Percentiles rank a stretch among this genome's conserved stretches.
Conservation (phyloP, 441 rosid genomes). For the Omphalea diandra region DNA sequence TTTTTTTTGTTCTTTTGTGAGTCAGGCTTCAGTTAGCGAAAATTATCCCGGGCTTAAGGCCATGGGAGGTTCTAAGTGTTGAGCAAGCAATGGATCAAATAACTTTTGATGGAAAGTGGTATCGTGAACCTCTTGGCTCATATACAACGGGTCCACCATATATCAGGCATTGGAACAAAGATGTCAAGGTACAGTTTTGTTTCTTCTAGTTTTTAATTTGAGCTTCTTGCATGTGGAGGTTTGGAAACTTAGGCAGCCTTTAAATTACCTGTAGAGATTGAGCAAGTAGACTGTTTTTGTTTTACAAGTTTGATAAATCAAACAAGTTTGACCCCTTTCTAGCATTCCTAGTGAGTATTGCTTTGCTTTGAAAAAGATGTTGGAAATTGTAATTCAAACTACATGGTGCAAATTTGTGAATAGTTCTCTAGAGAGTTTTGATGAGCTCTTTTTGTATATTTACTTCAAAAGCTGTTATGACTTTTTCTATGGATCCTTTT, state of each 20-base stretch:
- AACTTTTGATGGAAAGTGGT: slow-evolving; percentile 82
- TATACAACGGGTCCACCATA: slow-evolving; percentile 82
- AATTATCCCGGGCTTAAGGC: slow-evolving; percentile 82
- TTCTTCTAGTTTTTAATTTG: background rate
- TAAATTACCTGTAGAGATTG: background rate
- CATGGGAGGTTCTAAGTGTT: slow-evolving; percentile 89
- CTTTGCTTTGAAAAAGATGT: background rate
- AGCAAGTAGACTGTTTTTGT: background rate
- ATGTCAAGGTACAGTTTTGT: slow-evolving; percentile 43
- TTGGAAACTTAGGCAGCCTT: background rate
- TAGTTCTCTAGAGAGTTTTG: background rate
- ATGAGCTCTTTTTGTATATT: background rate
- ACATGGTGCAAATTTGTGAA: background rate
- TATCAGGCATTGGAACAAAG: slow-evolving; percentile 62
- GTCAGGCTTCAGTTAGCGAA: slow-evolving; percentile 56
- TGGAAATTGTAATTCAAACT: background rate
- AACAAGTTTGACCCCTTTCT: no score
- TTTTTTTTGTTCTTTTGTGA: slow-evolving; percentile 25
- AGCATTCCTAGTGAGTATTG: no score
- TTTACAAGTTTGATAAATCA: no score
- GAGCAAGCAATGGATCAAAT: slow-evolving; percentile 97
- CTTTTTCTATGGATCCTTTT: background rate
- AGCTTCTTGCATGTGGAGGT: background rate
- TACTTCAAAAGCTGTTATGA: background rate
- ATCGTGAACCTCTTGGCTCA: slow-evolving; percentile 79